Evolutionary conservation across 169 alveolate genomes (phyloP).

Genomic region (Theileria luwenshuni): DNA sequence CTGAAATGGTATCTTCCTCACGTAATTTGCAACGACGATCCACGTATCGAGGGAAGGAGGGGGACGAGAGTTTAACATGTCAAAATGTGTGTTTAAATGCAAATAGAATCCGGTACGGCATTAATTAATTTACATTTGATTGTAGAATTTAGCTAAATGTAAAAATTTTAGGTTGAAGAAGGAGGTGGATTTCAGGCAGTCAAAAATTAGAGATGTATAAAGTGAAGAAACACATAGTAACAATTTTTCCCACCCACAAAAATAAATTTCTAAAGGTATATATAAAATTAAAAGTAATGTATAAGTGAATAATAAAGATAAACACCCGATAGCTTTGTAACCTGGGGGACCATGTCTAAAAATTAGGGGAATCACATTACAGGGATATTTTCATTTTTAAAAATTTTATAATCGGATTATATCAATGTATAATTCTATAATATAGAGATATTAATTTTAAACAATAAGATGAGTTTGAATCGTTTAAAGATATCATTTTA

Average conservation of each 20-base stretch:
- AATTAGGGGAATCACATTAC: too few relatives aligned
- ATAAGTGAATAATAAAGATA: not conserved
- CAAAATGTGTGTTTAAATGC: not conserved
- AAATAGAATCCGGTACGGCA: not conserved
- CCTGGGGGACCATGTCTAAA: slow-evolving; percentile 1
- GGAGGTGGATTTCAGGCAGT: not conserved
- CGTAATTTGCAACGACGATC: slow-evolving; percentile 57
- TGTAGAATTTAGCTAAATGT: slow-evolving; percentile 2
- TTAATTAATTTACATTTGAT: not conserved
- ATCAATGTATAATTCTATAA: too few relatives aligned
- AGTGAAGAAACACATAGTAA: not conserved
- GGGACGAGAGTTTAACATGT: slow-evolving; percentile 41
- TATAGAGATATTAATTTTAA: not conserved
- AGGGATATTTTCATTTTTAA: too few relatives aligned
- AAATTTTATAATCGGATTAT: too few relatives aligned
- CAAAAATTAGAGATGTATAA: slow-evolving; percentile 6
- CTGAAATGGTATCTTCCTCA: slow-evolving; percentile 58
- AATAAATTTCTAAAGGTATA: not conserved
- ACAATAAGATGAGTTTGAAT: not conserved
- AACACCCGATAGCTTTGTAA: not conserved
- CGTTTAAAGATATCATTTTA: not conserved
- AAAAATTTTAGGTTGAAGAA: not conserved
- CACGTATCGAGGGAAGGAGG: slow-evolving; percentile 59
- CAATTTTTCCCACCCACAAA: not conserved
- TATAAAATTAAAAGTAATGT: not conserved